These are phyloP conservation scores for Zasmidium angulare DNA, from an alignment of 2,329 filamentous ascomycete species.

Conservation along the genomic window DNA sequence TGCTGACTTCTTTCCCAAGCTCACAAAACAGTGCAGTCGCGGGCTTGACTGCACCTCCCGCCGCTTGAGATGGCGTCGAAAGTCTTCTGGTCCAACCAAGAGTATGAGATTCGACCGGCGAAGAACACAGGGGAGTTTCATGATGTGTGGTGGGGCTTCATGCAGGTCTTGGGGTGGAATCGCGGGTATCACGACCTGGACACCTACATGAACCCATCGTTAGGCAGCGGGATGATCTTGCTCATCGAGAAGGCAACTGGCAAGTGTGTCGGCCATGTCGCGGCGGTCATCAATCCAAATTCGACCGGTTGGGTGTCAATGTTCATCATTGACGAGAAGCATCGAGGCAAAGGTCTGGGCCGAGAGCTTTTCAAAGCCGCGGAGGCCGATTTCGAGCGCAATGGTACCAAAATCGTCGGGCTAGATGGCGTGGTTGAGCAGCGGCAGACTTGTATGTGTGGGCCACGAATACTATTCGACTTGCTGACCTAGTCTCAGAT, in stretches of 20 bases:
- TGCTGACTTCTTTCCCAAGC: too few species aligned
- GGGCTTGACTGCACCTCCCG: too few species aligned
- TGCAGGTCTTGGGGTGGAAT: constrained; percentile 38
- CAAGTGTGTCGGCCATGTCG: constrained; percentile 35
- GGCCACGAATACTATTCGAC: background rate
- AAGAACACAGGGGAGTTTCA: constrained; percentile 17
- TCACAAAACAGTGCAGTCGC: too few species aligned
- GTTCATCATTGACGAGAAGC: constrained; percentile 36
- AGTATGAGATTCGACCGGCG: constrained; percentile 20
- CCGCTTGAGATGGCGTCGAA: background rate
- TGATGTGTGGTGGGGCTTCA: constrained; percentile 38
- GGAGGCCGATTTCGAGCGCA: constrained; percentile 25
- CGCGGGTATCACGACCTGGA: constrained; percentile 34
- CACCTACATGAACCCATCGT: constrained; percentile 34
- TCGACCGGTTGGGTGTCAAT: constrained; percentile 40
- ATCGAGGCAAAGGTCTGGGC: constrained; percentile 37
- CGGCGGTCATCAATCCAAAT: constrained; percentile 37
- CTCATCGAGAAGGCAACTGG: constrained; percentile 26
- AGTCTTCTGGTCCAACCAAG: constrained; percentile 16
- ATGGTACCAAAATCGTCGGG: constrained; percentile 29
- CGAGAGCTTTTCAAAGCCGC: constrained; percentile 32
- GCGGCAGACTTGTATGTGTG: constrained; percentile 30
- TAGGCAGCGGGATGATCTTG: constrained; percentile 34
- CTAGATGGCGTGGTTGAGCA: constrained; percentile 41
- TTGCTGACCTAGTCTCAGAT: constrained; percentile 18